Evolutionary conservation across 2,329 filamentous ascomycete genomes (phyloP), one percentile per base, ranked within the genome.

Genomic region (Myriosclerotinia duriaeana): DNA sequence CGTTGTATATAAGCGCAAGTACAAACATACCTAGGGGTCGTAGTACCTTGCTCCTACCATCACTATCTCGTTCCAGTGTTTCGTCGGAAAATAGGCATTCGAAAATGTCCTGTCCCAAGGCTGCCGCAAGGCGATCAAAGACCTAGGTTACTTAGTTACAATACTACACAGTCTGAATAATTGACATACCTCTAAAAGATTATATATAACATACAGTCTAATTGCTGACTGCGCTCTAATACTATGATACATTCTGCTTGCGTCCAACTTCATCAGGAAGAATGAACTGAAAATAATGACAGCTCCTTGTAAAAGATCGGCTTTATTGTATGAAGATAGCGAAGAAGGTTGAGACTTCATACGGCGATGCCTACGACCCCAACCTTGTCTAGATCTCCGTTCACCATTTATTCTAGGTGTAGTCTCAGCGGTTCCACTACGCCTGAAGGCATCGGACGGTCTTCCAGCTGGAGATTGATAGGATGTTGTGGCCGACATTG

Each of bases 141-240:
- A 96, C 91, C 79, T 99, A 92, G 2, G 36, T 96, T 89, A 73
- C 96, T 96, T 96, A 67, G 97, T 96, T 69, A 97, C 53, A 52
- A 22, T 36, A 30, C 8, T 34, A 1, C 2, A 14, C 17, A 48
- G 26, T 5, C 42, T 34, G 54, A 30, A 22, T 50, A 3, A 55
- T 11, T 12, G 30, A 71, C 77, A 68, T 75, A 88, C 87, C 79
- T 99, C 95, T 6, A 99, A 86, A 44, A 97, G 91, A 75, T 99
- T 99, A 82, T 97, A 99, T 65, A 99, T 98, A 67, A 99, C 95
- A 77, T 99, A 99, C 14, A 99, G 85, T 77, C 99, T 99, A 80
- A 99, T 97, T 9, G 94, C 93, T 1, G 93, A 94, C 78, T 99
- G 95, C 0, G 93, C 95, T 56, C 94, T 89, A 73, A 99, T 97